Base-by-base conservation (phyloP, 139 green algal species). In the Chlorella sp. region DNA sequence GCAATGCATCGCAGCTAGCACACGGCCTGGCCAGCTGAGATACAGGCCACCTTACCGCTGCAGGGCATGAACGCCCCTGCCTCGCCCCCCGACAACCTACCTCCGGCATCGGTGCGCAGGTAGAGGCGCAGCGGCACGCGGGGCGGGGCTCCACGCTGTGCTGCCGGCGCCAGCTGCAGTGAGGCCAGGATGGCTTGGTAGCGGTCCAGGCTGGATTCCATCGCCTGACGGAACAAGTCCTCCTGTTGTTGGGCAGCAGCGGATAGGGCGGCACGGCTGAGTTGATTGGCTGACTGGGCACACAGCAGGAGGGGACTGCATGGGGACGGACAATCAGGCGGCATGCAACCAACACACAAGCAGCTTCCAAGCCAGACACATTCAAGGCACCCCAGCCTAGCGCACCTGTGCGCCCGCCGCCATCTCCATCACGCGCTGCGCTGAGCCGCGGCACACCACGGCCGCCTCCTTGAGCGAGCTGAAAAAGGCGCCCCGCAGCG, bases 401-500 rank as follows among this genome's bases (percentile, higher is more conserved):
- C n/a, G n/a, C n/a, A n/a, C 60, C 81, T 90, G 89, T 28, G 88
- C 87, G 16, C 57, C 62, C 12, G 63, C 81, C 17, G 85, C 65
- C 91, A 94, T 89, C 7, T 93, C 86, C 92, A 95, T 94, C 4
- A 95, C 90, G 1, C 87, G 83, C 26, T 63, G 62, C 57, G 64
- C 82, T 78, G 84, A 81, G 78, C 89, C 91, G 0, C 78, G 74
- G 62, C 84, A 88, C 71, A 94, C 87, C 76, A 89, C 87, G 26
- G 86, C 83, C 1, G 92, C 89, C 86, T 95, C 92, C 87, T 95
- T 95, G 25, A 95, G 88, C 4, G 86, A 90, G 34, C 88, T 92
- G 80, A 94, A 83, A 64, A 90, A 94, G 25, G 82, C 60, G 18
- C 78, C 85, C 11, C 84, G 67, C 73, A 88, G 81, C 39, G 84